Base-by-base conservation (phyloP, 225 moss, liverwort and hornwort genomes). In the Antitrichia curtipendula region DNA sequence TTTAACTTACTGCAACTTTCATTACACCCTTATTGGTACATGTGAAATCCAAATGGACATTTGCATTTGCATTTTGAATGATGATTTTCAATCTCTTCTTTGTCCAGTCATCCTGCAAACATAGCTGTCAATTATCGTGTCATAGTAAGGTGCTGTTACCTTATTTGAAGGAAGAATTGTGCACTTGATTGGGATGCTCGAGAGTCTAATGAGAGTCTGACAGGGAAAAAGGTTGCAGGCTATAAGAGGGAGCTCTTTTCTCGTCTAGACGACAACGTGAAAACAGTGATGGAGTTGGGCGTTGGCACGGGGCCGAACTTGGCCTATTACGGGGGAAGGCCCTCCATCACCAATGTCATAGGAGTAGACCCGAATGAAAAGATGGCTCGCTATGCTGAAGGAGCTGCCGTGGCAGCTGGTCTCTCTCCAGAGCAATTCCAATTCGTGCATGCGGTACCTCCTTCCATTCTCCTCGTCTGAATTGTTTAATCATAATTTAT, bases 301-400 rank as follows among this genome's bases (percentile, higher is more conserved):
- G 85, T 98, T 62, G 98, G 98, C 65, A 95, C 95, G 11, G 98
- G 98, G 21, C 98, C 98, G 8, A 98, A 98, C 91, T 89, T 98
- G 81, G 89, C 88, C 49, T 98, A 92, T 60, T 98, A 97, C 29
- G 95, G 93, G n/a, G 91, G 91, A 62, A 87, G 88, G 78, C 88
- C 91, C 59, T 91, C 88, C 40, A 91, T 95, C 84, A 59, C 92
- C 66, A 90, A 84, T 43, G 96, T 98, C 71, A 88, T 96, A 54
- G 98, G 98, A 45, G 91, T 97, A 91, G 98, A 98, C 82, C 98
- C 98, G 12, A 98, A 98, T 81, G 71, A 89, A 75, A 95, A 95
- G 73, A 98, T 98, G 98, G 95, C 94, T 43, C 94, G 86, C 53
- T 98, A 94, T 84, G 96, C 95, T 84, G 60, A 91, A 91, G 91